Evolutionary conservation across 495 filamentous ascomycete genomes (phyloP).

Genomic region (Tuber aestivum): DNA sequence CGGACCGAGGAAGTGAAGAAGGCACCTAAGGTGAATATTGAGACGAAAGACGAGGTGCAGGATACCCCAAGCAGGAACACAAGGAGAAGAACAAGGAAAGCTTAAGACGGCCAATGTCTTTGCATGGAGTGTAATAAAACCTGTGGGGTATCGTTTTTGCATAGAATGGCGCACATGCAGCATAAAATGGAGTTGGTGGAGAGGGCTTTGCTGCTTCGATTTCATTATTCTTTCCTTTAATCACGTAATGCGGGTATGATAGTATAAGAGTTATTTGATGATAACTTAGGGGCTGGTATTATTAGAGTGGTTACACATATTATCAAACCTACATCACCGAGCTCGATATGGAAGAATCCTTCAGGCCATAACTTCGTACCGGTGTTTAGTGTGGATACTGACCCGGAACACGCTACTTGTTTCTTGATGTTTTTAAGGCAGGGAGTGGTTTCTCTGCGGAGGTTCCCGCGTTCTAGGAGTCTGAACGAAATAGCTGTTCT

Average conservation of each 20-base stretch:
- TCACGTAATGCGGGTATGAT: background rate
- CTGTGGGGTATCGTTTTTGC: constrained; percentile 15
- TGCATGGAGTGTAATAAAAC: background rate
- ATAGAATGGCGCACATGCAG: constrained; percentile 24
- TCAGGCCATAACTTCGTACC: background rate
- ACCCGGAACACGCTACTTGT: background rate
- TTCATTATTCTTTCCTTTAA: background rate
- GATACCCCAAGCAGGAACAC: constrained; percentile 34
- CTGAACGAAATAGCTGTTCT: background rate
- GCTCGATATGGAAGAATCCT: background rate
- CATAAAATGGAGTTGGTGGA: constrained; percentile 12
- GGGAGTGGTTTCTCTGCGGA: background rate
- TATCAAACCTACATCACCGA: background rate
- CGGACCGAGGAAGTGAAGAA: constrained; percentile 43
- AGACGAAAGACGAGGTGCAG: constrained; percentile 16
- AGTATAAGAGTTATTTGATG: background rate
- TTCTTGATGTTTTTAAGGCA: background rate
- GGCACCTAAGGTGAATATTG: constrained; percentile 1
- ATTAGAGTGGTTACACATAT: background rate
- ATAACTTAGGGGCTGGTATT: background rate
- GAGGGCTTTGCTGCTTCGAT: background rate
- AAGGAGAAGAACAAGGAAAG: constrained; percentile 35
- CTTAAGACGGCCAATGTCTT: constrained; percentile 12
- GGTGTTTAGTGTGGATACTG: background rate
- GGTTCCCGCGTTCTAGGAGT: background rate